Percentiles rank a stretch among this genome's conserved stretches.
phyloP scores from a whole-genome alignment of 2,329 filamentous ascomycete genomes.

The Sporothrix luriei region DNA sequence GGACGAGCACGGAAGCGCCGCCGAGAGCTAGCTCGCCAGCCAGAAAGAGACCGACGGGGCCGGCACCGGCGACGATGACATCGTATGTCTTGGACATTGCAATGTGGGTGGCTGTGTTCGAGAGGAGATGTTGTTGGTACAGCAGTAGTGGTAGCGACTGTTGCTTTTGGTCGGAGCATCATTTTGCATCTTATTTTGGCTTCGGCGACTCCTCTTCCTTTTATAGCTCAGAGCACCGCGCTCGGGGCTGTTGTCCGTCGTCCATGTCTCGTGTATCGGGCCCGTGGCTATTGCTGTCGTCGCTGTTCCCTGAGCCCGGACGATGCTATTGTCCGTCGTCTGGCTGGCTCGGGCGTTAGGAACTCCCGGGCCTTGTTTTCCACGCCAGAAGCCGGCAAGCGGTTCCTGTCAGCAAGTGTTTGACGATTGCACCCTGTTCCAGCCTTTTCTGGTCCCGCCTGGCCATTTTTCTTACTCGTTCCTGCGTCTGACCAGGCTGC shows the following conservation, averaged over 20 bases:
- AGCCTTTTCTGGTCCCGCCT: not conserved
- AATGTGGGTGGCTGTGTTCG: not conserved
- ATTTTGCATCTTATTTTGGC: not conserved
- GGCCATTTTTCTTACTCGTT: not conserved
- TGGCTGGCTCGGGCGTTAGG: slow-evolving; percentile 14
- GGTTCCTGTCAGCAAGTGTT: not conserved
- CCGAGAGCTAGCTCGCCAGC: slow-evolving; percentile 45
- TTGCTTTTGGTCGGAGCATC: not conserved
- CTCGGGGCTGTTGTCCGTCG: not conserved
- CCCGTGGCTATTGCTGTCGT: not conserved
- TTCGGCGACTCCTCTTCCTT: not conserved
- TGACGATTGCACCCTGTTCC: not conserved
- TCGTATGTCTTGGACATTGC: slow-evolving; percentile 38
- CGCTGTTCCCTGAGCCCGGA: not conserved
- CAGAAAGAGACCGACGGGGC: slow-evolving; percentile 44
- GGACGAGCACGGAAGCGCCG: slow-evolving; percentile 43
- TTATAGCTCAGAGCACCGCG: not conserved
- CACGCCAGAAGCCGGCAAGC: not conserved
- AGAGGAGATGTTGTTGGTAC: not conserved
- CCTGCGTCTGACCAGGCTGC: slow-evolving; percentile 5
- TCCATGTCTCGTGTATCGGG: slow-evolving; percentile 8
- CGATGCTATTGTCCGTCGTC: slow-evolving; percentile 1
- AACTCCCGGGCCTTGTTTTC: slow-evolving; percentile 6
- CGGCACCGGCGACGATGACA: slow-evolving; percentile 45
- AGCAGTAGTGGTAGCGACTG: no score